phyloP scores from a whole-genome alignment of 2,329 filamentous ascomycete genomes.

The Chaetomium sp. region DNA sequence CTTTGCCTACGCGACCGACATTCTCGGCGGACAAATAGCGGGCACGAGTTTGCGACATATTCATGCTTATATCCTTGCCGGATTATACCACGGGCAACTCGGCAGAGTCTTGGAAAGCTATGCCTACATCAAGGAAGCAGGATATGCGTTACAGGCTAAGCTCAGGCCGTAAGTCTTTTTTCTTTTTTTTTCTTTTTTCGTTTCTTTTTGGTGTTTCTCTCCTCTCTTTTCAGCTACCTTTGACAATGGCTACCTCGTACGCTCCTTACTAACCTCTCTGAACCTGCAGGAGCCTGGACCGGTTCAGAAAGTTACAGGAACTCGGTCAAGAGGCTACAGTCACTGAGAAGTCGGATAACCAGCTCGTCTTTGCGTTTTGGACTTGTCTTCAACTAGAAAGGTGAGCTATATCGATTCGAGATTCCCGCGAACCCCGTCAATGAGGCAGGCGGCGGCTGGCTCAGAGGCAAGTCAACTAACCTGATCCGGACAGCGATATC shows the following conservation, averaged over 20 bases:
- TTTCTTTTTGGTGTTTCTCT: neutral
- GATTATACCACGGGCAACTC: conserved; percentile 82
- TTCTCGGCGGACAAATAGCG: conserved; percentile 73
- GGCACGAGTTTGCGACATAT: conserved; percentile 77
- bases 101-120: conserved; percentile 82
- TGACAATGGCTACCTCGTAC: neutral
- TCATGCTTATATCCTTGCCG: conserved; percentile 77
- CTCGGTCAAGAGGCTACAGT: conserved; percentile 25
- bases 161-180: conserved; percentile 57
- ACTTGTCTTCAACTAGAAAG: conserved; percentile 89
- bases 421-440: neutral
- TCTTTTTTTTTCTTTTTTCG: conserved; percentile 19
- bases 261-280: neutral
- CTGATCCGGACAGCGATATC: conserved; percentile 58
- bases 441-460: neutral
- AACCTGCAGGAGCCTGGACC: conserved; percentile 40
- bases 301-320: conserved; percentile 37
- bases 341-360: conserved; percentile 49
- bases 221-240: neutral
- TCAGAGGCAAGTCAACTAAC: neutral
- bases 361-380: conserved; percentile 77
- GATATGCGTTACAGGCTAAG: conserved; percentile 59
- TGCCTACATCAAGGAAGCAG: conserved; percentile 51
- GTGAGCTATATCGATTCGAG: conserved; percentile 35
- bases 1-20: conserved; percentile 79